Base-by-base conservation (phyloP, 169 alveolate genomes). In the Theileria sp. region DNA sequence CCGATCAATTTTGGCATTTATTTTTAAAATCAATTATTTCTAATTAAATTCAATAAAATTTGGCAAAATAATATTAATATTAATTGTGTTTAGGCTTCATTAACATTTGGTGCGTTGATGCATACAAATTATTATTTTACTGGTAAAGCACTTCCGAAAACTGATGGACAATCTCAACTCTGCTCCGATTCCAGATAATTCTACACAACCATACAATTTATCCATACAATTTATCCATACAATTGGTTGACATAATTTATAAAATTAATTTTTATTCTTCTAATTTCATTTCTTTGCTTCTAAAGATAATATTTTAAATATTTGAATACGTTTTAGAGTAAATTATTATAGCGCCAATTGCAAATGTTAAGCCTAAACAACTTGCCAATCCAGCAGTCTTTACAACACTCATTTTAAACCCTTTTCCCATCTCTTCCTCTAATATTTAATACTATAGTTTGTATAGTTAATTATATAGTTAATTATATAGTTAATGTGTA, bases 121-220 rank as follows among this genome's bases (percentile, higher is more conserved):
- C 96, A 92, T 61, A 82, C 95, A 12, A 92, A 92, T 75, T 92
- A 92, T 81, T 92, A 92, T 75, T 92, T 92, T 68, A 80, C 95
- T 44, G 96, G 96, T 8, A 92, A 92, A 32, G 80, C 92, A 0
- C 73, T 92, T 26, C 96, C 96, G 38, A 92, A 92, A 75, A 87
- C 88, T 23, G 92, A 89, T 60, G 93, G 94, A 8, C 86, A 93
- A 62, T 79, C 96, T 0, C 96, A 92, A 51, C 86, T 92, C 30
- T 89, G 94, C 78, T 93, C 93, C 62, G 96, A 92, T 76, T 77
- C 87, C 17, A 66, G 51, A 49, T 77, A 60, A 28, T n/a, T 9
- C 17, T 44, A 2, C n/a, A 0, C 3, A 68, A 8, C 8, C 49
- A 7, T 68, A n/a, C 34, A 25, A 5, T 32, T 32, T 32, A 32